Evolutionary conservation across 345 rosid genomes (phyloP), one percentile per base, ranked within the genome.

Genomic region (Limnanthes douglasii): DNA sequence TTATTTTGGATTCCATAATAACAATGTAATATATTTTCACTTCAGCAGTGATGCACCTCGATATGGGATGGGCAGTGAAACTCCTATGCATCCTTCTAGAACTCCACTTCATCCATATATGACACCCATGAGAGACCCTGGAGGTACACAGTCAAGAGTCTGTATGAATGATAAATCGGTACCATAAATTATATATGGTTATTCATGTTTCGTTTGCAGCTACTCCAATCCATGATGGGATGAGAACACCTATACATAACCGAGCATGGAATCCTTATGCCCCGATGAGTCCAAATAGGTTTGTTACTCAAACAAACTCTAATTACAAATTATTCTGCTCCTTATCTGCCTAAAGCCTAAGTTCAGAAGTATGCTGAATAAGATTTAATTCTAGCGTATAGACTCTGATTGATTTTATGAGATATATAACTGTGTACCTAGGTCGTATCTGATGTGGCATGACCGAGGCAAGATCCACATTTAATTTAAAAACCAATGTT

Each of bases 251-350:
- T 8, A 90, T 80, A 95, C 93, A 75, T 45, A 88, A 75, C 52
- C 71, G 86, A 43, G 98, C 96, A 22, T 84, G 98, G 95, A 86
- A 84, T 70, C 95, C 95, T 44, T 82, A 69, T 63, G 51, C 85
- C 23, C 94, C 94, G 4, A 84, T 84, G 94, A 84, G 98, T 63
- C 98, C 98, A 52, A 90, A 75, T 7, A 77, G 95, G 97, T 84
- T 28, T 38, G 59, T 42, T 31, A 22, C 34, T 48, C 31, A 43
- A 31, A 6, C 11, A 0, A 1, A 39, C 15, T 39, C 9, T 34
- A 19, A 33, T 34, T 11, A 15, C 37, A 5, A 24, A 24, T 37
- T 30, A 31, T 41, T n/a, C n/a, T n/a, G n/a, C n/a, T n/a, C n/a
- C n/a, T n/a, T n/a, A n/a, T n/a, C n/a, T n/a, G n/a, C n/a, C n/a